Evolutionary conservation across 2,329 filamentous ascomycete genomes (phyloP).

Genomic region (Clarireedia paspali): DNA sequence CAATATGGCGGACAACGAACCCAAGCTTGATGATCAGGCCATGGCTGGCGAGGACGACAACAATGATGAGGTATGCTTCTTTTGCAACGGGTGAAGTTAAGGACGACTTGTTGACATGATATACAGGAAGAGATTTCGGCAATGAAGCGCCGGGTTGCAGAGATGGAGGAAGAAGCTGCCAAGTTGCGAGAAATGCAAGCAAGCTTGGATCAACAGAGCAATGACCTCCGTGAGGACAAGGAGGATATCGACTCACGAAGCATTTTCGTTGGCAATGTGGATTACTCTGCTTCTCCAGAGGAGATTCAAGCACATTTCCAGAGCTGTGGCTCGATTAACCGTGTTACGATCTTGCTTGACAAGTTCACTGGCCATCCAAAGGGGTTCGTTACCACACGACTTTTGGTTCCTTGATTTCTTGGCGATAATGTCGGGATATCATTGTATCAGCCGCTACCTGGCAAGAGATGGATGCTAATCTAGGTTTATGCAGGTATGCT

Average conservation of each 20-base stretch:
- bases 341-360: conserved; percentile 93
- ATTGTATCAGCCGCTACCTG: conserved; percentile 41
- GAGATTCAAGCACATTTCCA: conserved; percentile 98
- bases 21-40: conserved; percentile 23
- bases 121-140: conserved; percentile 68
- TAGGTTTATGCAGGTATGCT: conserved; percentile 63
- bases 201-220: conserved; percentile 74
- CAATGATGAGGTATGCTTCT: conserved; percentile 27
- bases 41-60: conserved; percentile 25
- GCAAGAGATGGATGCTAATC: conserved; percentile 46
- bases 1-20: conserved; percentile 24
- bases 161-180: conserved; percentile 85
- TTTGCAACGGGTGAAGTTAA: neutral
- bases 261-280: conserved; percentile 97
- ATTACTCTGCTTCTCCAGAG: conserved; percentile 93
- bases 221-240: conserved; percentile 82
- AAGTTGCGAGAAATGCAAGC: conserved; percentile 85
- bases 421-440: conserved; percentile 18
- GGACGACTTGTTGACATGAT: conserved; percentile 1
- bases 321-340: conserved; percentile 93
- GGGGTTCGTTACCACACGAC: conserved; percentile 57
- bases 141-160: conserved; percentile 79
- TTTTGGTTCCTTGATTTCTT: conserved; percentile 14
- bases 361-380: conserved; percentile 99
- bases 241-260: conserved; percentile 92